Evolutionary conservation across 495 filamentous ascomycete species (phyloP), one percentile per base, ranked within the genome.

Genomic region (Stereocaulon alpinum): DNA sequence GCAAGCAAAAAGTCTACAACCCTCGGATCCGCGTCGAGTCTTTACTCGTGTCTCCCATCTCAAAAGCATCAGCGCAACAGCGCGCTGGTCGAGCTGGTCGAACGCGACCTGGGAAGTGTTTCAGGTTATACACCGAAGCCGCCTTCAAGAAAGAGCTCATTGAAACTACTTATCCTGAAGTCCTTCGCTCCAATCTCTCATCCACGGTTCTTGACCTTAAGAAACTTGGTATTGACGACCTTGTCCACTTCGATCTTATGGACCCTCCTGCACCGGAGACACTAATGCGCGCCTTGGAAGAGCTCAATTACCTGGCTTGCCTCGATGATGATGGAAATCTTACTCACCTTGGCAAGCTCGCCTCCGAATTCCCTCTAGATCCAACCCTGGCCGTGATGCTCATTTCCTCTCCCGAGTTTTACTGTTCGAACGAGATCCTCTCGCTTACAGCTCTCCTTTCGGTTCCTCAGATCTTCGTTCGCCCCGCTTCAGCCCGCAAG

Each of bases 1-100:
- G 88, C 70, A 99, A 99, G 78, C 94, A 99, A 70, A 99, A 99
- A 74, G 91, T 99, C 62, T 99, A 97, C 79, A 96, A 97, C 68
- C 92, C 94, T 27, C 85, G 94, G 55, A 88, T 96, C 58, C 87
- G 94, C 68, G 91, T 97, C 43, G 94, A 99, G 71, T 97, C 94
- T 0, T 77, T 99, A 2, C 76, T 99, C 6, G 91, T 99, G 6
- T 95, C 94, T 14, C 88, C 94, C 5, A 97, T 97, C 56, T 96
- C 92, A 37, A 96, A 95, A 73, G 94, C 94, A 14, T 97, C 93
- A n/a, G 94, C 94, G 0, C 91, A 96, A 64, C 94, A 99, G 72
- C 79, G 94, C 73, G 94, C 94, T 64, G 93, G 93, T 85, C 89
- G 93, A 86, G 93, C 93, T 18, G 93, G 93, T 80, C 91, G 93